Evolutionary conservation across 1,284 basidiomycete genomes (phyloP).

Genomic region (Moesziomyces globuligerus): DNA sequence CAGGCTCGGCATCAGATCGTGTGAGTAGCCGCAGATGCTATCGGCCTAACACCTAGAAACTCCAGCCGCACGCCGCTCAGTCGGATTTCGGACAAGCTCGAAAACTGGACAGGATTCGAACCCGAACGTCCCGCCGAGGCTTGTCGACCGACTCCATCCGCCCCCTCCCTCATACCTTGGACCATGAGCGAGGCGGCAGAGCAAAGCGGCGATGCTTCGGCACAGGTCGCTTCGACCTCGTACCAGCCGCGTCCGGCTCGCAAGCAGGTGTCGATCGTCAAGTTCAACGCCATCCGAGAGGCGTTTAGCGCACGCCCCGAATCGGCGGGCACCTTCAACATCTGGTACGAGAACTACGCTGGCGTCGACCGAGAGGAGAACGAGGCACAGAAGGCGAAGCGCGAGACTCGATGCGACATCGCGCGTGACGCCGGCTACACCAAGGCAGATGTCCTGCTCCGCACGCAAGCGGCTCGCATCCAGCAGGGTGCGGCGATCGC

Average conservation of each 20-base stretch:
- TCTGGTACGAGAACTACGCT: constrained; percentile 99
- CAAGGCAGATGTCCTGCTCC: constrained; percentile 51
- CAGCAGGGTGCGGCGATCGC: constrained; percentile 21
- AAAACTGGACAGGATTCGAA: too few relatives aligned
- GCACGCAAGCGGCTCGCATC: constrained; percentile 23
- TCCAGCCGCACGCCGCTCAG: constrained; percentile 2
- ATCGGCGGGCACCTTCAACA: constrained; percentile 72
- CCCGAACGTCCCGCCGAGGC: too few relatives aligned
- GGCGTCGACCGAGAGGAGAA: constrained; percentile 69
- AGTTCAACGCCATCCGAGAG: constrained; percentile 60
- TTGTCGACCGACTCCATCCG: not conserved
- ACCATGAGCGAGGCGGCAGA: constrained; percentile 28
- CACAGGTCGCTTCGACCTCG: constrained; percentile 37
- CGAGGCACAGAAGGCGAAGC: constrained; percentile 79
- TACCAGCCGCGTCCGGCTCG: constrained; percentile 59
- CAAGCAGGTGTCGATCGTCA: constrained; percentile 58
- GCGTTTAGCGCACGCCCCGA: constrained; percentile 51
- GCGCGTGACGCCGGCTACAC: constrained; percentile 90
- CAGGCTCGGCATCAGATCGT: not conserved
- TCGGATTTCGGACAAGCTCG: constrained; percentile 17
- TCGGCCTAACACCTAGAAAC: not conserved
- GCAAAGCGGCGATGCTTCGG: constrained; percentile 1
- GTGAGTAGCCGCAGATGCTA: not conserved
- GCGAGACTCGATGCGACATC: constrained; percentile 88
- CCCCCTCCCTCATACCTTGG: not conserved